These are phyloP conservation scores for Plasmodium falciparum DNA, from an alignment of 169 alveolate genomes.

Conservation along the genomic window DNA sequence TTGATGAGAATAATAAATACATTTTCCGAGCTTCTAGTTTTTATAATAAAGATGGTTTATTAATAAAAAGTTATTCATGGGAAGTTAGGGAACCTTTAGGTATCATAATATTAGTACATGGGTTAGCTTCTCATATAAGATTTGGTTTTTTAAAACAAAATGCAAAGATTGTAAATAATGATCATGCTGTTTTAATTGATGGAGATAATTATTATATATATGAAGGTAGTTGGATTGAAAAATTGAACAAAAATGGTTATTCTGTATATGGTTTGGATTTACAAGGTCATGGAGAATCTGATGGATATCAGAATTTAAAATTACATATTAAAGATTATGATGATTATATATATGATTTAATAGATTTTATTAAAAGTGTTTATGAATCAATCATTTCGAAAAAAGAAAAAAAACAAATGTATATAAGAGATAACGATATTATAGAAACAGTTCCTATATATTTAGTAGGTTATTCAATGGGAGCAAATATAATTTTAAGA, in stretches of 20 bases:
- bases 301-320: not conserved
- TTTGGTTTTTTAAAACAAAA: constrained; percentile 4
- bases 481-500: constrained; percentile 29
- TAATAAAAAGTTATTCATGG: not conserved
- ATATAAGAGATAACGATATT: not conserved
- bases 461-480: constrained; percentile 14
- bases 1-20: too few species aligned
- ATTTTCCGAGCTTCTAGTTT: not conserved
- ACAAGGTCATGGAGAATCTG: constrained; percentile 3
- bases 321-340: not conserved
- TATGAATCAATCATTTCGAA: not conserved
- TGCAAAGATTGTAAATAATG: not conserved
- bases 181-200: not conserved
- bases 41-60: constrained; percentile 4
- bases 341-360: not conserved
- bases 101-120: constrained; percentile 1
- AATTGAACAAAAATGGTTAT: not conserved
- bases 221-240: not conserved
- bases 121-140: not conserved
- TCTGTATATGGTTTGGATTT: constrained; percentile 8
- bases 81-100: not conserved
- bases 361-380: not conserved
- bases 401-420: not conserved
- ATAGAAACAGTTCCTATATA: not conserved
- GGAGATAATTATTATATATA: not conserved